These are phyloP conservation scores for Debaryomyces prosopidis DNA, from an alignment of 805 yeast genomes.

Conservation along the genomic window DNA sequence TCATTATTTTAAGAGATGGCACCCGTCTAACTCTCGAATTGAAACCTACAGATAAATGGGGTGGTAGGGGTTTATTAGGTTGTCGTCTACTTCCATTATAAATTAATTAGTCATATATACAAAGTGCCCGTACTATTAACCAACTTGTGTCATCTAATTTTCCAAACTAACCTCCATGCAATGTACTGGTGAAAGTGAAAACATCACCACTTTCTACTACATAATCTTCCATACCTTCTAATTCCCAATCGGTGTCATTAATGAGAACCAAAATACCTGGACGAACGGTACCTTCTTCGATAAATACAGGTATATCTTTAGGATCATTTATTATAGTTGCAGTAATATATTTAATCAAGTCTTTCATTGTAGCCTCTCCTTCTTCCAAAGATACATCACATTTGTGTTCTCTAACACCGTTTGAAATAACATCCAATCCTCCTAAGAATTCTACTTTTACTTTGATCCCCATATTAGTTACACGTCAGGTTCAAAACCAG, in stretches of 20 bases:
- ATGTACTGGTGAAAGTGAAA: constrained; percentile 85
- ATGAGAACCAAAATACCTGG: constrained; percentile 92
- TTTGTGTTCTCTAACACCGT: constrained; percentile 54
- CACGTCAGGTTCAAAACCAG: background rate
- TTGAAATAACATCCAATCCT: constrained; percentile 81
- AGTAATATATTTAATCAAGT: constrained; percentile 57
- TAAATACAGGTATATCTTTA: constrained; percentile 69
- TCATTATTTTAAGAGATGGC: constrained; percentile 32
- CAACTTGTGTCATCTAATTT: background rate
- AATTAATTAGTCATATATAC: constrained; percentile 2
- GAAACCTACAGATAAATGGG: constrained; percentile 58
- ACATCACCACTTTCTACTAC: constrained; percentile 74
- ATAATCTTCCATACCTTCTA: constrained; percentile 85
- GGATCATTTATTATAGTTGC: constrained; percentile 56
- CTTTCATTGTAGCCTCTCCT: constrained; percentile 45
- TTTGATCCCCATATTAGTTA: constrained; percentile 23
- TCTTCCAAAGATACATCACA: constrained; percentile 45
- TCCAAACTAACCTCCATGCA: constrained; percentile 81
- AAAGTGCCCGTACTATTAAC: background rate
- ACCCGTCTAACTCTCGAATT: constrained; percentile 15
- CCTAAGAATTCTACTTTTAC: constrained; percentile 56
- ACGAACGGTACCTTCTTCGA: constrained; percentile 79
- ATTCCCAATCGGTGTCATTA: constrained; percentile 96
- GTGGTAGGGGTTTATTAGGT: constrained; percentile 69
- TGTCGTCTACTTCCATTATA: constrained; percentile 54